Conservation (phyloP, 495 filamentous ascomycete species). For the Penicillium egyptiacum region DNA sequence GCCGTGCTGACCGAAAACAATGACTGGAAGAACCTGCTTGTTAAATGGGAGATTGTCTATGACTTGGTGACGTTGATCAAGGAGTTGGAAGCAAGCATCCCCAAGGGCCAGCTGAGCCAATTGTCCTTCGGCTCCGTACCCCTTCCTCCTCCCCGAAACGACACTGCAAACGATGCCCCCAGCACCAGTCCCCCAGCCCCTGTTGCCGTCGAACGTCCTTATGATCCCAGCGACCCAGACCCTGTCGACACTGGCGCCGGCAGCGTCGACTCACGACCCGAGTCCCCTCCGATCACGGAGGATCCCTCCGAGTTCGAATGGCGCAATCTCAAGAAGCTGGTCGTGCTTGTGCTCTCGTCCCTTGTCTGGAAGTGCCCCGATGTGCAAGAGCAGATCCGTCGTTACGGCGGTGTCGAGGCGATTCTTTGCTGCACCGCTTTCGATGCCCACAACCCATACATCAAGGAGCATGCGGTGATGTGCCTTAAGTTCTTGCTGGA, state of each 20-base stretch:
- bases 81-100: conserved; percentile 81
- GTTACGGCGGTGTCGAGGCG: conserved; percentile 75
- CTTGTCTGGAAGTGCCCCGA: conserved; percentile 75
- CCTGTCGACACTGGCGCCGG: conserved; percentile 41
- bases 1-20: conserved; percentile 83
- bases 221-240: conserved; percentile 52
- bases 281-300: conserved; percentile 67
- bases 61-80: conserved; percentile 83
- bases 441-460: conserved; percentile 86
- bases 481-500: conserved; percentile 87
- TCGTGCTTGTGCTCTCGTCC: conserved; percentile 81
- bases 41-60: conserved; percentile 83
- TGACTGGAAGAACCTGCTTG: conserved; percentile 66
- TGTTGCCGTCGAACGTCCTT: conserved; percentile 57
- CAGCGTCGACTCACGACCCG: conserved; percentile 48
- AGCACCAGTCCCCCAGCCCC: conserved; percentile 37
- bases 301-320: conserved; percentile 88
- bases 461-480: conserved; percentile 87
- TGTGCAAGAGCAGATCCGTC: conserved; percentile 83
- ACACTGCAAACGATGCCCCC: conserved; percentile 33
- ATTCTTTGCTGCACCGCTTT: conserved; percentile 84
- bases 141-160: conserved; percentile 30
- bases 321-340: conserved; percentile 88
- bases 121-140: conserved; percentile 38
- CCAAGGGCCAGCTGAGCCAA: conserved; percentile 61